Conservation (phyloP, 495 filamentous ascomycete species). For the Platismatia glauca region DNA sequence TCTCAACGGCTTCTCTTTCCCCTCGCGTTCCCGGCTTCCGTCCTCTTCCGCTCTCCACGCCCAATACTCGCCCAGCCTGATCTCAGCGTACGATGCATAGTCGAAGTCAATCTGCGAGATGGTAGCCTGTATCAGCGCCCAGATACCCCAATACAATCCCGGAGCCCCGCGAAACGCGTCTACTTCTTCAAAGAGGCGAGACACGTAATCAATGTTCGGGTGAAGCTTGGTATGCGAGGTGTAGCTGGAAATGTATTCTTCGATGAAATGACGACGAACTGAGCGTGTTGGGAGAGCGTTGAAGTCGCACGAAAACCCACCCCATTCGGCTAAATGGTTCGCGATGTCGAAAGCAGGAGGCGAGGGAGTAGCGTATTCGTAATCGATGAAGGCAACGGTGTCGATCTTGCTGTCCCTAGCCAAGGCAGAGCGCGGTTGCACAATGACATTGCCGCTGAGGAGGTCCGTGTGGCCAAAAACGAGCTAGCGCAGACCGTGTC, state of each 20-base stretch:
- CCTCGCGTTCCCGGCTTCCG: conserved; percentile 46
- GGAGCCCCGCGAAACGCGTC: conserved; percentile 84
- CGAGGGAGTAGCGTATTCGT: conserved; percentile 90
- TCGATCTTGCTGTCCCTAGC: conserved; percentile 27
- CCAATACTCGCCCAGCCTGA: conserved; percentile 85
- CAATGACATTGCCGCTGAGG: conserved; percentile 88
- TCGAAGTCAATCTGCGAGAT: conserved; percentile 97
- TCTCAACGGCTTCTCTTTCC: conserved; percentile 58
- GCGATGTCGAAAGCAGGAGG: conserved; percentile 96
- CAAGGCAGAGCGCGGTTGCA: conserved; percentile 46
- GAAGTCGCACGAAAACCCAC: conserved; percentile 90
- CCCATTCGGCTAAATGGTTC: conserved; percentile 99
- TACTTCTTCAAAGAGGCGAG: conserved; percentile 62
- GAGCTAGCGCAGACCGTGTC: conserved; percentile 42
- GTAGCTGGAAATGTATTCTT: conserved; percentile 65
- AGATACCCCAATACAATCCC: conserved; percentile 86
- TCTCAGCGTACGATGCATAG: conserved; percentile 84
- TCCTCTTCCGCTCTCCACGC: conserved; percentile 76
- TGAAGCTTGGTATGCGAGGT: conserved; percentile 17
- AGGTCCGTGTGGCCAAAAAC: conserved; percentile 96
- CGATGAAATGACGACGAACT: conserved; percentile 72
- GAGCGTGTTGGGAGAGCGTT: conserved; percentile 68
- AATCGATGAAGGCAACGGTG: conserved; percentile 87
- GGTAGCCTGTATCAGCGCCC: conserved; percentile 90
- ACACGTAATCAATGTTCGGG: conserved; percentile 14